Evolutionary conservation across 305 asterid species (phyloP).

Genomic region (Solanum hybrid): DNA sequence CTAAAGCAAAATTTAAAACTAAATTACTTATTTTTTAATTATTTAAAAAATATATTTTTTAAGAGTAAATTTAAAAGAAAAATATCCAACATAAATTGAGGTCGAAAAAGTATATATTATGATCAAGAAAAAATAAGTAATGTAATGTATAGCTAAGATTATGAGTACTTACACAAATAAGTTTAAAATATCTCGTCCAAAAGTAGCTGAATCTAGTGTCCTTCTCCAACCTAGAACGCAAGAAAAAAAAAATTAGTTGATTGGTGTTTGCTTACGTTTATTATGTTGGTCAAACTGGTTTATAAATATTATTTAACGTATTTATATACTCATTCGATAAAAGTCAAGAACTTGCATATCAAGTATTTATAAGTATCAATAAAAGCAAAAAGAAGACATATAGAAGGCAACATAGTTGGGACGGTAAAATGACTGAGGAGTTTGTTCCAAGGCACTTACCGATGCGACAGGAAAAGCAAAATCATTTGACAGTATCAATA

Average conservation of each 20-base stretch:
- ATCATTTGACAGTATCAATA: too few species aligned
- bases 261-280: neutral
- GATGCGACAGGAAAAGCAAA: too few species aligned
- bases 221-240: slow-evolving; percentile 63
- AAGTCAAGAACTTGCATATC: neutral
- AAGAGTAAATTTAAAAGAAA: neutral
- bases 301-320: neutral
- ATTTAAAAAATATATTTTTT: neutral
- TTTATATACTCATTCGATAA: neutral
- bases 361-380: neutral
- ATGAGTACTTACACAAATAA: slow-evolving; percentile 41
- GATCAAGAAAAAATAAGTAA: neutral
- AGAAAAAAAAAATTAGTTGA: neutral
- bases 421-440: too few species aligned
- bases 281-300: neutral
- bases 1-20: neutral
- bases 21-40: neutral
- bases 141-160: neutral
- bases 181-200: slow-evolving; percentile 74
- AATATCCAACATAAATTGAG: neutral
- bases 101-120: neutral
- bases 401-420: too few species aligned
- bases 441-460: too few species aligned
- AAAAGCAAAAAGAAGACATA: too few species aligned
- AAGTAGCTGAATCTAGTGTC: slow-evolving; percentile 92